These are phyloP conservation scores for Patellaria atrata DNA, from an alignment of 495 filamentous ascomycete genomes.

Conservation along the genomic window DNA sequence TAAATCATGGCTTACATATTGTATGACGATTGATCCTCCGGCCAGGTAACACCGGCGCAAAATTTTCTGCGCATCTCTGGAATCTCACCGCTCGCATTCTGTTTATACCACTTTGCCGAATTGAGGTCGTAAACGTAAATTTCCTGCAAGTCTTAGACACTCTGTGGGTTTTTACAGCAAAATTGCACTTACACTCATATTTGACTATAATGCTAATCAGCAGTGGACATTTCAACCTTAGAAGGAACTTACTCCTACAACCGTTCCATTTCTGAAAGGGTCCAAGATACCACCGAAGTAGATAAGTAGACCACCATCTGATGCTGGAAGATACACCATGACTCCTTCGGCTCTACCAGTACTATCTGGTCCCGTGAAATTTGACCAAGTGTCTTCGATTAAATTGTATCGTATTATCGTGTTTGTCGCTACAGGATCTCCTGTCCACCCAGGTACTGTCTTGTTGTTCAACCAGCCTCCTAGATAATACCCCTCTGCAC, in stretches of 20 bases:
- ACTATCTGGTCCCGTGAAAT: slow-evolving; percentile 32
- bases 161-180: too few relatives aligned
- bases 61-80: slow-evolving; percentile 36
- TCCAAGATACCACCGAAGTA: slow-evolving; percentile 38
- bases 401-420: slow-evolving; percentile 34
- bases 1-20: slow-evolving; percentile 47
- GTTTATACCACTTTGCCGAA: slow-evolving; percentile 39
- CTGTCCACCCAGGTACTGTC: slow-evolving; percentile 32
- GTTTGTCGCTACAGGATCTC: slow-evolving; percentile 26
- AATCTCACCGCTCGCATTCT: slow-evolving; percentile 33
- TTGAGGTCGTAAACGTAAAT: slow-evolving; percentile 40
- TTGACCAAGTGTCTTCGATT: slow-evolving; percentile 28
- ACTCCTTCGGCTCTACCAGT: slow-evolving; percentile 30
- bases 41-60: slow-evolving; percentile 39
- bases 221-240: slow-evolving; percentile 1
- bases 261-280: slow-evolving; percentile 17
- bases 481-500: slow-evolving; percentile 30
- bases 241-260: slow-evolving; percentile 14
- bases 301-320: slow-evolving; percentile 37
- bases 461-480: slow-evolving; percentile 36
- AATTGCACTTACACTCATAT: slow-evolving; percentile 21
- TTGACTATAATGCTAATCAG: slow-evolving; percentile 8
- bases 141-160: slow-evolving; percentile 2
- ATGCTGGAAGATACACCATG: slow-evolving; percentile 37
- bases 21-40: slow-evolving; percentile 38